phyloP scores from a whole-genome alignment of 2,329 filamentous ascomycete species.

The Lecanoromycetidae sp. region DNA sequence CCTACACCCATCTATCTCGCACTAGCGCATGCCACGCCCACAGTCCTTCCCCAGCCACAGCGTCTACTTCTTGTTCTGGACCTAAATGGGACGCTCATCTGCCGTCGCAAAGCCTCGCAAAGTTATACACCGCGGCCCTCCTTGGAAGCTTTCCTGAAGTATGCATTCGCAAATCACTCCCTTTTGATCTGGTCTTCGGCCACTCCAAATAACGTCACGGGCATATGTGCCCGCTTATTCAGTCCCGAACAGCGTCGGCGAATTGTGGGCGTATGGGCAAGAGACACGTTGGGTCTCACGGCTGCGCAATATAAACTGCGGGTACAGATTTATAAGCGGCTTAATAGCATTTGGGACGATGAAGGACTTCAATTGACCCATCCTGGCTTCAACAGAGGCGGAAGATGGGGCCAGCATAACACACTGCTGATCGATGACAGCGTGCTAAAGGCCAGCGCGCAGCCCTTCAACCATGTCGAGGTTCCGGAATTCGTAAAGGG shows the following conservation, averaged over 20 bases:
- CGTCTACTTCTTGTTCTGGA: constrained; percentile 75
- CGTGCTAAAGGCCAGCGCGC: constrained; percentile 61
- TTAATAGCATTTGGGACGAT: constrained; percentile 57
- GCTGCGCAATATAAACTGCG: constrained; percentile 52
- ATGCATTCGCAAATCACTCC: constrained; percentile 60
- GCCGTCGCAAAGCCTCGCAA: constrained; percentile 39
- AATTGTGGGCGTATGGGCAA: constrained; percentile 63
- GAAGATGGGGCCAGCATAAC: constrained; percentile 65
- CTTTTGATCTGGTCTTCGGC: constrained; percentile 92
- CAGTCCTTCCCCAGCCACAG: constrained; percentile 36
- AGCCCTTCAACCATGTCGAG: constrained; percentile 71
- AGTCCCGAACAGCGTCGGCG: constrained; percentile 38
- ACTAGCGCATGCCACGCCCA: constrained; percentile 37
- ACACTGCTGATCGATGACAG: constrained; percentile 87
- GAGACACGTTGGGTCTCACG: constrained; percentile 62
- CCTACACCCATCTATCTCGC: constrained; percentile 51
- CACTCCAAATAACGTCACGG: constrained; percentile 55
- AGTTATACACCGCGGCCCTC: constrained; percentile 49
- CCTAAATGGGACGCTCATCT: constrained; percentile 81
- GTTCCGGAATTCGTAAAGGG: constrained; percentile 59
- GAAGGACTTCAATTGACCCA: constrained; percentile 33
- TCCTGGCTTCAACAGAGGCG: constrained; percentile 31
- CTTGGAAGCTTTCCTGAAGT: constrained; percentile 56
- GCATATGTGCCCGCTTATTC: constrained; percentile 57
- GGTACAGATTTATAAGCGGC: constrained; percentile 81